Evolutionary conservation across 2,329 filamentous ascomycete genomes (phyloP).

Genomic region (Colletotrichum sojae): DNA sequence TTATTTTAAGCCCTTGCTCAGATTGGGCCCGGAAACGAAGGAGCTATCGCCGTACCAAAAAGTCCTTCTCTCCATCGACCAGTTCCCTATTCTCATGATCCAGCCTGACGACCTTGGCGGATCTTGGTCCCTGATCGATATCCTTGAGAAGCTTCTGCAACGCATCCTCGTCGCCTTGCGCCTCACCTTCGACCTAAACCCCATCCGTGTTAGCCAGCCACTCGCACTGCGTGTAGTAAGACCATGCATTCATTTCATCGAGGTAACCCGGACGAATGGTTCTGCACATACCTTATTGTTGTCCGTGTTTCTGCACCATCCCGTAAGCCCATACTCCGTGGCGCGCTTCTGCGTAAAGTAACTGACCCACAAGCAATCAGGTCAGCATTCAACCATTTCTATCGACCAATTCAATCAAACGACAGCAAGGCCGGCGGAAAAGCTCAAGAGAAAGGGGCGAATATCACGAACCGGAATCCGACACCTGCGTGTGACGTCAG

Average conservation of each 20-base stretch:
- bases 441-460: not conserved
- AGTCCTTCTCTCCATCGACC: constrained; percentile 77
- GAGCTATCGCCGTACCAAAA: constrained; percentile 65
- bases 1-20: not conserved
- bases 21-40: not conserved
- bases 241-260: no score
- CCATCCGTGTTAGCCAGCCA: no score
- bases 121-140: constrained; percentile 80
- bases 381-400: no score
- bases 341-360: constrained; percentile 70
- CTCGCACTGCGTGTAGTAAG: no score
- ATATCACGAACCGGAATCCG: constrained; percentile 63
- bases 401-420: not conserved
- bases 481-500: constrained; percentile 62
- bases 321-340: constrained; percentile 64
- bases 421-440: not conserved
- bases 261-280: not conserved
- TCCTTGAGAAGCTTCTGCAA: constrained; percentile 81
- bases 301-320: constrained; percentile 73
- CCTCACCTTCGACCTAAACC: constrained; percentile 87
- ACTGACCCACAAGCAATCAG: constrained; percentile 47
- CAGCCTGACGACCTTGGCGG: constrained; percentile 81
- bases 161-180: constrained; percentile 78
- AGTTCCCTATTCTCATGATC: constrained; percentile 77
- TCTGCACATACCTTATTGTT: constrained; percentile 65